Conservation (phyloP, 352 stramenopile species). For the Globisporangium nagaii region DNA sequence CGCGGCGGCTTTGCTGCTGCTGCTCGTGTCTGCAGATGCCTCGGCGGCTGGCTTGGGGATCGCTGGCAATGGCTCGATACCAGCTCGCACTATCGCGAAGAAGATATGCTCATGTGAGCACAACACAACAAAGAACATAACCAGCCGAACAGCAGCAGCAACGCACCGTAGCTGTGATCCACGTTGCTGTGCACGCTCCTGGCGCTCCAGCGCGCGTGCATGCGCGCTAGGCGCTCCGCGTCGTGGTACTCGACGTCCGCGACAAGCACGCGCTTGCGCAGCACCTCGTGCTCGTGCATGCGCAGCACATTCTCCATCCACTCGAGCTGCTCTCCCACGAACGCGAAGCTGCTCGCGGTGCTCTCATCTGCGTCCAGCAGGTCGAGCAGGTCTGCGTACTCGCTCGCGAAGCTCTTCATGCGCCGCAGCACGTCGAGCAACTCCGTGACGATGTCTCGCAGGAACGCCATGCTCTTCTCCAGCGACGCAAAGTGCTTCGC, state of each 20-base stretch:
- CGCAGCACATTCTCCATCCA: constrained; percentile 70
- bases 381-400: constrained; percentile 28
- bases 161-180: constrained; percentile 43
- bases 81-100: constrained; percentile 26
- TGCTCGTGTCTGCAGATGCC: neutral
- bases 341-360: neutral
- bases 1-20: constrained; percentile 20
- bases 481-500: constrained; percentile 63
- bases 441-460: constrained; percentile 44
- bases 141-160: neutral
- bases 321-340: constrained; percentile 34
- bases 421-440: constrained; percentile 37
- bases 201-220: constrained; percentile 42
- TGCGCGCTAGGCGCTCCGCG: constrained; percentile 19
- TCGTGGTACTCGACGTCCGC: constrained; percentile 52
- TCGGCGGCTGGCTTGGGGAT: constrained; percentile 12
- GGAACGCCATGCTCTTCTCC: constrained; percentile 58
- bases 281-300: constrained; percentile 63
- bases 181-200: constrained; percentile 32
- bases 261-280: constrained; percentile 53
- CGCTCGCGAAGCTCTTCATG: constrained; percentile 32
- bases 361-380: constrained; percentile 11
- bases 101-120: neutral
- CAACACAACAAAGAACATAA: neutral
- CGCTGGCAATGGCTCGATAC: constrained; percentile 25